Conservation (phyloP, 805 yeast genomes). For the Tetrapisispora phaffii region DNA sequence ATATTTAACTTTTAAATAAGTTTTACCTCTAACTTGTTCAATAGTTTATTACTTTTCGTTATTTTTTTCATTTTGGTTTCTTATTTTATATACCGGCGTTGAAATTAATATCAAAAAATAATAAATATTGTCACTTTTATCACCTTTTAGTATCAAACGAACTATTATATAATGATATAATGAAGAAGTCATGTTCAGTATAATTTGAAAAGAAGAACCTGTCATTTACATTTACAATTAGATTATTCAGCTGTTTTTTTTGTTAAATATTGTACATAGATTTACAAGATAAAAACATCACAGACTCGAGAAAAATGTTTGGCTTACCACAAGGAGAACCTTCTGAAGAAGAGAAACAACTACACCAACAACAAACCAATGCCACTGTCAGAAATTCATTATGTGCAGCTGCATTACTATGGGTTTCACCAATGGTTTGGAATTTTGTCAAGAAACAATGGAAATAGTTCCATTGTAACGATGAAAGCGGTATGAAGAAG, state of each 20-base stretch:
- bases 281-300: too few species aligned
- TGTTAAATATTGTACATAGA: too few species aligned
- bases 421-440: conserved; percentile 32
- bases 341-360: conserved; percentile 57
- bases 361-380: conserved; percentile 53
- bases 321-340: conserved; percentile 43
- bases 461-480: conserved; percentile 13
- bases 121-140: too few species aligned
- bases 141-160: too few species aligned
- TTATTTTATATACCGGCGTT: neutral
- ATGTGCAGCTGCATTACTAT: conserved; percentile 53
- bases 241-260: too few species aligned
- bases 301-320: conserved; percentile 27
- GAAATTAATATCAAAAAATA: too few species aligned
- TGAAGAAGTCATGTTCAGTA: too few species aligned
- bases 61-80: neutral
- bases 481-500: neutral
- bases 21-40: too few species aligned
- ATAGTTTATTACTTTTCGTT: neutral
- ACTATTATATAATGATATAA: too few species aligned
- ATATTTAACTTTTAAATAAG: too few species aligned
- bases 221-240: too few species aligned
- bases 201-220: too few species aligned
- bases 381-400: conserved; percentile 53
- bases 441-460: conserved; percentile 28